Evolutionary conservation across 1,139 yeast species (phyloP), one percentile per base, ranked within the genome.

Genomic region (Kodamaea sp.): DNA sequence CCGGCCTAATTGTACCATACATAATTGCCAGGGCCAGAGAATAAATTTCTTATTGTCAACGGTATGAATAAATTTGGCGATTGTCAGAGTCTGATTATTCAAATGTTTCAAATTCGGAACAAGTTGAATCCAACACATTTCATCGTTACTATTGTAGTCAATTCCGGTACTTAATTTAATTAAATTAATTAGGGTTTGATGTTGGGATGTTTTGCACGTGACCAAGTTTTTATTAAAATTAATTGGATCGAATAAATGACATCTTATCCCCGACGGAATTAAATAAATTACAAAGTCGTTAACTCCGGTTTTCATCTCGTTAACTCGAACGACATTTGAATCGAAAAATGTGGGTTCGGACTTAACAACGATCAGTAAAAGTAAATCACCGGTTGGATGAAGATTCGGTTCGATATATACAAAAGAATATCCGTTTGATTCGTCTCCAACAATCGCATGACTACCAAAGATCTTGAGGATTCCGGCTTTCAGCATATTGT

Each of bases 191-290:
- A 85, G 58, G 22, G 66, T 66, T 5, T 70, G 74, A 25, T 45
- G 48, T 15, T 34, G 34, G 7, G 32, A 33, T 8, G 42, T 38
- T 26, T 47, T 45, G 8, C 38, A 39, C 5, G 39, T 43, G 22
- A 49, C 32, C 9, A 68, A 61, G 49, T 79, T 79, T 29, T 70
- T 63, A 0, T 87, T 85, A 10, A 73, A 52, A 22, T 71, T 65
- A 3, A 60, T 50, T 6, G 73, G 69, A 27, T 81, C 78, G 39
- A 58, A 69, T 29, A 82, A 63, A 46, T 78, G 81, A 38, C 87
- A 85, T 39, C 89, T 63, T 11, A 84, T 79, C 0, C 90, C 94
- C 8, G 89, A 79, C 0, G 95, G 96, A 5, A 83, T 77, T 36
- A 86, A 55, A 49, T 84, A 83, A 1, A 85, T 60, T 6, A 78